Evolutionary conservation across 208 protist genomes (phyloP).

Genomic region (Leishmania braziliensis): DNA sequence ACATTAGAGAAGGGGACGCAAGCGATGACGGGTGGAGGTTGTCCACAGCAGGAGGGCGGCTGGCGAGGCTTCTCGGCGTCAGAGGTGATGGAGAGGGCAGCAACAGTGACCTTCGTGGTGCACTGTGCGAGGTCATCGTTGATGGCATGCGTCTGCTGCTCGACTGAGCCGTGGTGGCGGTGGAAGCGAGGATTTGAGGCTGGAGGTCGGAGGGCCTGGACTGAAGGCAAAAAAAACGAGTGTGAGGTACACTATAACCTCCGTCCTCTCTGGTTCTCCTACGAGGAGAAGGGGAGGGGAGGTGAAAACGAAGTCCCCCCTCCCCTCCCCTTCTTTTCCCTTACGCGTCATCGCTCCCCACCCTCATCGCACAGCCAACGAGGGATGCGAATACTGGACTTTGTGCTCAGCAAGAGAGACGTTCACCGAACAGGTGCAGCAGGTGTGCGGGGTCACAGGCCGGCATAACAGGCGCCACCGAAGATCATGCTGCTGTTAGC

Average conservation of each 20-base stretch:
- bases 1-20: not conserved
- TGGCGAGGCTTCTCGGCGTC: not conserved
- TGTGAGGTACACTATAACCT: not conserved
- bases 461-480: not conserved
- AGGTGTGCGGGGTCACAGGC: not conserved
- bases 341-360: not conserved
- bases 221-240: not conserved
- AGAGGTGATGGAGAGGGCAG: not conserved
- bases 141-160: constrained; percentile 5
- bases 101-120: not conserved
- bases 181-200: not conserved
- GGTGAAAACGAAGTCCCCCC: not conserved
- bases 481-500: not conserved
- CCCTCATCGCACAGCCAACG: not conserved
- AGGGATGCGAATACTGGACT: not conserved
- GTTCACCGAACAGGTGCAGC: not conserved
- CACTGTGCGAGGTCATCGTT: constrained; percentile 1
- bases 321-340: not conserved
- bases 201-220: not conserved
- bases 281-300: not conserved
- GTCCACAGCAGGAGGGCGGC: not conserved
- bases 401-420: not conserved
- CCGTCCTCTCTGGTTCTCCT: not conserved
- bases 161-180: not conserved
- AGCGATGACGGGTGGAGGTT: not conserved